Percentiles rank a stretch among this genome's conserved stretches.
Evolutionary conservation across 805 yeast genomes (phyloP).

Genomic region (Metschnikowia bowlesiae): DNA sequence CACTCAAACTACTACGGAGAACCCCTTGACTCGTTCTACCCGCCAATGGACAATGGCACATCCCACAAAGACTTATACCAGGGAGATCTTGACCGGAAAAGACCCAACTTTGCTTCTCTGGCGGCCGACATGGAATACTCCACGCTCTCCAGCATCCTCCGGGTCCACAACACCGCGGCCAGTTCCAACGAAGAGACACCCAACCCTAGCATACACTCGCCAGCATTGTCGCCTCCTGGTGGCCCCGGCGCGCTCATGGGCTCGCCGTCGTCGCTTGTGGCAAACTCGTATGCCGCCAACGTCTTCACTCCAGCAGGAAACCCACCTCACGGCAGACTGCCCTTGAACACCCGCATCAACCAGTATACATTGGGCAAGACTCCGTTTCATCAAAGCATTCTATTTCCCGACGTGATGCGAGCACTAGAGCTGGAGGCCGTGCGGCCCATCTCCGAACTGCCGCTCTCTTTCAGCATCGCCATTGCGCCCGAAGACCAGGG

Average conservation of each 20-base stretch:
- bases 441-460: constrained; percentile 42
- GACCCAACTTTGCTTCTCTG: constrained; percentile 53
- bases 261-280: constrained; percentile 7
- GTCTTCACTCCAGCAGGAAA: background rate
- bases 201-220: constrained; percentile 29
- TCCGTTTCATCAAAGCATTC: constrained; percentile 34
- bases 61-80: background rate
- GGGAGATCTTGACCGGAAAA: constrained; percentile 11
- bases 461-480: constrained; percentile 47
- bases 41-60: background rate
- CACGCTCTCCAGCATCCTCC: constrained; percentile 57
- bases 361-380: constrained; percentile 63
- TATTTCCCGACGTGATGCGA: constrained; percentile 59
- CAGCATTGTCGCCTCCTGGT: constrained; percentile 35
- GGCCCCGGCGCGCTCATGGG: background rate
- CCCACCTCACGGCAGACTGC: constrained; percentile 24
- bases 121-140: constrained; percentile 76
- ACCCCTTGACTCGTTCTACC: background rate
- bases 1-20: background rate
- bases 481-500: constrained; percentile 3
- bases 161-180: constrained; percentile 35
- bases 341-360: constrained; percentile 55
- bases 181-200: constrained; percentile 39
- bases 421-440: constrained; percentile 40
- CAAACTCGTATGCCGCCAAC: constrained; percentile 1